phyloP scores from a whole-genome alignment of 2,329 filamentous ascomycete species.

The Rutstroemia sp. region DNA sequence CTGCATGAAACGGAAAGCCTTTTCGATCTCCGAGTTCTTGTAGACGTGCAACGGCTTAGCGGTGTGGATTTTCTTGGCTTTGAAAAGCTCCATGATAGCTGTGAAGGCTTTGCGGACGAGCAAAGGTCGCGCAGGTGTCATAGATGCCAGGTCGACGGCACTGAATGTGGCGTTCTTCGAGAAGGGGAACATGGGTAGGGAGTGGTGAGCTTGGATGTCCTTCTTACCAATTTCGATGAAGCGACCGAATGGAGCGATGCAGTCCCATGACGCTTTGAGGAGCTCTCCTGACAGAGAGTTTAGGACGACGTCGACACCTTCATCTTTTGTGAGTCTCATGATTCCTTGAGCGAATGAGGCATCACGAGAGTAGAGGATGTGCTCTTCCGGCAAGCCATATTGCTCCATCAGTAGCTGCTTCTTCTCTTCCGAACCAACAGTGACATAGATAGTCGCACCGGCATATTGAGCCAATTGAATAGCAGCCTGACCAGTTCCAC shows the following conservation, averaged over 20 bases:
- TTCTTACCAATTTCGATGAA: slow-evolving; percentile 30
- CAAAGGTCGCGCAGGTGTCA: neutral
- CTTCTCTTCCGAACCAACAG: slow-evolving; percentile 34
- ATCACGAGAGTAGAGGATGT: slow-evolving; percentile 34
- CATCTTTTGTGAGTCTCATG: slow-evolving; percentile 15
- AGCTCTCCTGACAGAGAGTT: slow-evolving; percentile 23
- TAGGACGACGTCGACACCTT: slow-evolving; percentile 25
- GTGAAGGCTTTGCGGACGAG: neutral
- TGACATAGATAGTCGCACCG: slow-evolving; percentile 36
- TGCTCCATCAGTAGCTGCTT: slow-evolving; percentile 29
- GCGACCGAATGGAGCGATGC: slow-evolving; percentile 30
- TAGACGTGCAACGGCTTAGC: slow-evolving; percentile 4
- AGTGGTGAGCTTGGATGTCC: neutral
- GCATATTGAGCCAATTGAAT: slow-evolving; percentile 29
- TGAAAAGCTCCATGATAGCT: neutral
- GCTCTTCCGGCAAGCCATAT: slow-evolving; percentile 32
- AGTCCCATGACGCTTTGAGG: slow-evolving; percentile 26
- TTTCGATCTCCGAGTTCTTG: slow-evolving; percentile 12
- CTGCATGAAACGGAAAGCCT: slow-evolving; percentile 16
- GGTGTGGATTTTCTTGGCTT: neutral
- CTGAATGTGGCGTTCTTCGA: neutral
- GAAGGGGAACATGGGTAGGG: neutral
- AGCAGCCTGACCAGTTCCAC: slow-evolving; percentile 16
- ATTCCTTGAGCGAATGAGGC: slow-evolving; percentile 31
- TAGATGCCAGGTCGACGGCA: neutral